Conservation (phyloP, 2,329 filamentous ascomycete genomes). For the Cercospora zeae-maydis region DNA sequence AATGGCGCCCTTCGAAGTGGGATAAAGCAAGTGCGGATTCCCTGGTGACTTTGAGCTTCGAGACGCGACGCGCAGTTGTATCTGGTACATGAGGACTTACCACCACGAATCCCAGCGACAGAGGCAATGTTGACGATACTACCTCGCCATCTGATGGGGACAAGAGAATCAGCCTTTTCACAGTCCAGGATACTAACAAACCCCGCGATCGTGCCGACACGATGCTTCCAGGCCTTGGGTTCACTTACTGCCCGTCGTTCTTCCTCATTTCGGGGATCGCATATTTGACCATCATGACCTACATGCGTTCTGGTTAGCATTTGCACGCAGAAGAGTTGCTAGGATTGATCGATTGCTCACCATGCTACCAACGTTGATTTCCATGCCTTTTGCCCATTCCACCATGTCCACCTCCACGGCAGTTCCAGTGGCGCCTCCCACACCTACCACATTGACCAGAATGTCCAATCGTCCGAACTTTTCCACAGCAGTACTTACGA, state of each 20-base stretch:
- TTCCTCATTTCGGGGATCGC: slow-evolving; percentile 58
- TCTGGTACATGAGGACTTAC: background rate
- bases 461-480: slow-evolving; percentile 59
- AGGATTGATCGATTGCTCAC: slow-evolving; percentile 22
- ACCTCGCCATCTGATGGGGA: slow-evolving; percentile 38
- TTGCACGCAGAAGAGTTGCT: background rate
- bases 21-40: slow-evolving; percentile 53
- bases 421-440: slow-evolving; percentile 57
- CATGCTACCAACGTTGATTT: slow-evolving; percentile 64
- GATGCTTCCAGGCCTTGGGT: background rate
- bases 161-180: background rate
- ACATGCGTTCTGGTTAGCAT: background rate
- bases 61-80: background rate
- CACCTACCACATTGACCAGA: slow-evolving; percentile 62
- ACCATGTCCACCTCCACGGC: slow-evolving; percentile 59
- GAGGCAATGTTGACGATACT: slow-evolving; percentile 61
- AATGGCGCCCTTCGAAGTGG: slow-evolving; percentile 53
- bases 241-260: slow-evolving; percentile 44
- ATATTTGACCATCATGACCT: slow-evolving; percentile 57
- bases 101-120: slow-evolving; percentile 56
- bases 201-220: background rate
- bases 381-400: slow-evolving; percentile 55
- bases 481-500: slow-evolving; percentile 43
- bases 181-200: background rate
- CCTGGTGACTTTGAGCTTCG: slow-evolving; percentile 23